Conservation (phyloP, 2,329 filamentous ascomycete genomes). For the Blumeria hordei region DNA sequence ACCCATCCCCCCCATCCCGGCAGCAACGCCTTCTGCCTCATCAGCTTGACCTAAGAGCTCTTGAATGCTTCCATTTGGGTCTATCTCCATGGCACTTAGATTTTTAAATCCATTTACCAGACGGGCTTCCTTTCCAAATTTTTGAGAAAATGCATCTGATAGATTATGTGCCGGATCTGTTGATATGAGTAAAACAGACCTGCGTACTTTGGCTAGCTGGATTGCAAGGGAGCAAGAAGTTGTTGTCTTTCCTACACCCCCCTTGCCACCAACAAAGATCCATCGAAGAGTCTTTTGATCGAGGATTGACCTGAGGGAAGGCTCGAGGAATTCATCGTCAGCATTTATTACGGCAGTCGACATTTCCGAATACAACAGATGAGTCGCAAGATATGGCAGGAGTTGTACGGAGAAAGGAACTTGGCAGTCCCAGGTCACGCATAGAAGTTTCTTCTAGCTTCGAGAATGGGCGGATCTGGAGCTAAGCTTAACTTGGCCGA, state of each 20-base stretch:
- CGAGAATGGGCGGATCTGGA: too few relatives aligned
- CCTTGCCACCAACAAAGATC: constrained; percentile 98
- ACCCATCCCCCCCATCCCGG: constrained; percentile 72
- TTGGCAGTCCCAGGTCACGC: too few relatives aligned
- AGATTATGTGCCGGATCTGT: constrained; percentile 97
- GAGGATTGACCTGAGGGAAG: constrained; percentile 79
- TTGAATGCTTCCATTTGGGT: constrained; percentile 93
- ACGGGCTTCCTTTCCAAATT: constrained; percentile 95
- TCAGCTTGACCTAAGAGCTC: constrained; percentile 63
- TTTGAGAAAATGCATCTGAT: constrained; percentile 92
- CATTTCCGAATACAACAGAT: constrained; percentile 5
- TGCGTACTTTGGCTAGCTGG: constrained; percentile 83
- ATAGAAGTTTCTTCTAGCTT: too few relatives aligned
- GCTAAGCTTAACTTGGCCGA: too few relatives aligned
- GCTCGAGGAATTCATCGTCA: constrained; percentile 65
- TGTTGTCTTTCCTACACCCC: constrained; percentile 97
- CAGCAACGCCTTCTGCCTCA: constrained; percentile 47
- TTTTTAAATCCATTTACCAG: constrained; percentile 82
- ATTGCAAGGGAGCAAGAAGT: constrained; percentile 96
- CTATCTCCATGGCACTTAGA: constrained; percentile 96
- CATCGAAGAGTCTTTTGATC: constrained; percentile 89
- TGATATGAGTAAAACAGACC: constrained; percentile 89
- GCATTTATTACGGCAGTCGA: constrained; percentile 23
- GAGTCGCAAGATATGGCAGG: too few relatives aligned
- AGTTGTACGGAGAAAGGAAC: too few relatives aligned